Conservation (phyloP, 1,284 basidiomycete genomes). For the Ceratobasidium papillatum region DNA sequence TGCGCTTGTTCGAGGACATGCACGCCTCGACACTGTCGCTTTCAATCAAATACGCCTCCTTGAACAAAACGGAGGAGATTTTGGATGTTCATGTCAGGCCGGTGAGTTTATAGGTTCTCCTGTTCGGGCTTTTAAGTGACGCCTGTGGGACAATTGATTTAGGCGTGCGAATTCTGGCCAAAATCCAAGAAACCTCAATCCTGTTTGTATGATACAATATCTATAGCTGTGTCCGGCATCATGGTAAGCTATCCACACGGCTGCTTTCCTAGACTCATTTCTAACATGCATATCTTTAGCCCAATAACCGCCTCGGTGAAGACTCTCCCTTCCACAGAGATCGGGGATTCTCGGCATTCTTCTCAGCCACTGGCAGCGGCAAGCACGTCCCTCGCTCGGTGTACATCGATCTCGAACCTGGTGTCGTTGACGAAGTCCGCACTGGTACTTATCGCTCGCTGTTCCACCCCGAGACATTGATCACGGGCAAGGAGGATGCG, state of each 20-base stretch:
- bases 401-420: slow-evolving; percentile 96
- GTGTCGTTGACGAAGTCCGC: slow-evolving; percentile 96
- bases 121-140: no score
- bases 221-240: slow-evolving; percentile 97
- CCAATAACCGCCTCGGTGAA: slow-evolving; percentile 88
- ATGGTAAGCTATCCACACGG: slow-evolving; percentile 69
- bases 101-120: no score
- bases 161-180: no score
- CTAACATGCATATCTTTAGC: slow-evolving; percentile 59
- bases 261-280: not conserved
- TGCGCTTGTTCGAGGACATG: no score
- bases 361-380: slow-evolving; percentile 80
- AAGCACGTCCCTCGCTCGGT: slow-evolving; percentile 98
- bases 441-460: slow-evolving; percentile 92
- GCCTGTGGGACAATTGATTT: no score
- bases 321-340: slow-evolving; percentile 78
- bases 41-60: no score
- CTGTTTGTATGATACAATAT: no score
- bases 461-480: slow-evolving; percentile 99
- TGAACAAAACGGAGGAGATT: no score
- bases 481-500: slow-evolving; percentile 99
- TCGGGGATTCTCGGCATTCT: slow-evolving; percentile 95
- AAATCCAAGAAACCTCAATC: no score
- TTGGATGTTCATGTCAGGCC: no score
- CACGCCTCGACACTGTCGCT: no score